Evolutionary conservation across 208 protist species (phyloP).

Genomic region (Trypanosoma caninum): DNA sequence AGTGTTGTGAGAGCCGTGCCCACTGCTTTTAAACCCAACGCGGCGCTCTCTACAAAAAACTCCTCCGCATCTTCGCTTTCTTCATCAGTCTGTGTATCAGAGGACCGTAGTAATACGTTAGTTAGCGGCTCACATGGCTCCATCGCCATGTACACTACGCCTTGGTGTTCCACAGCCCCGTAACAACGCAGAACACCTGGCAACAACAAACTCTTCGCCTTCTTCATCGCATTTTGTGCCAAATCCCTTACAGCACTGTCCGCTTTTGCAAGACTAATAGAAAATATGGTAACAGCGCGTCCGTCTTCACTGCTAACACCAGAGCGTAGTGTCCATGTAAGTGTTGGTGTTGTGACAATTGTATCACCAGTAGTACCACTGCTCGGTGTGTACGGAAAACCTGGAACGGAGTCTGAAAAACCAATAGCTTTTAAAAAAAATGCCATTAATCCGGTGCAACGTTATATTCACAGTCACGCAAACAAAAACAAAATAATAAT

Average conservation of each 20-base stretch:
- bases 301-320: conserved; percentile 49
- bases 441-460: conserved; percentile 29
- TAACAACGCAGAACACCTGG: conserved; percentile 73
- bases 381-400: conserved; percentile 63
- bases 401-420: conserved; percentile 52
- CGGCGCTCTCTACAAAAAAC: conserved; percentile 38
- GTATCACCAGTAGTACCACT: neutral
- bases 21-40: conserved; percentile 60
- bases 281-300: conserved; percentile 59
- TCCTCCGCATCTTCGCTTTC: conserved; percentile 18
- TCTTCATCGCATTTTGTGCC: conserved; percentile 60
- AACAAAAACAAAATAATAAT: no score
- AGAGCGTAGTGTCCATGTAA: conserved; percentile 48
- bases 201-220: conserved; percentile 69
- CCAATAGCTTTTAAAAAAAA: conserved; percentile 78
- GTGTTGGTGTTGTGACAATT: conserved; percentile 9
- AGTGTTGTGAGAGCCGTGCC: conserved; percentile 49
- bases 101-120: conserved; percentile 21
- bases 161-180: conserved; percentile 60
- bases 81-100: conserved; percentile 5
- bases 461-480: no score
- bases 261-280: conserved; percentile 17
- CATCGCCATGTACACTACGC: conserved; percentile 80
- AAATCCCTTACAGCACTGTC: conserved; percentile 27
- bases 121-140: conserved; percentile 64